These are phyloP conservation scores for Suillus ampliporus DNA, from an alignment of 768 basidiomycete species.

Conservation along the genomic window DNA sequence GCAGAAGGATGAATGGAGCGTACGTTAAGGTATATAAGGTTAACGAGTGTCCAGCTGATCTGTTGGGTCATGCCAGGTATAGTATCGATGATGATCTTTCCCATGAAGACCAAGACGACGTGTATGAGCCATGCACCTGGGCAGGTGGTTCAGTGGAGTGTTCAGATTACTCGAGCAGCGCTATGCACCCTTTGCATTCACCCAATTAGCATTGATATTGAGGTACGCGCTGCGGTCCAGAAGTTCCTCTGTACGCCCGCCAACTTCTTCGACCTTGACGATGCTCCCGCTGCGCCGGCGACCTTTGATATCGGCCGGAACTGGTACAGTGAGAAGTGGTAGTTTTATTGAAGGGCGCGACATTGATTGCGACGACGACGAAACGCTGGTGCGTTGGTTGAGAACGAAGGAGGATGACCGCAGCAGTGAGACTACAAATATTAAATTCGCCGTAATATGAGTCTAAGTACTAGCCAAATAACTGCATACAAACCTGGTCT, in stretches of 20 bases:
- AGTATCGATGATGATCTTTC: conserved; percentile 92
- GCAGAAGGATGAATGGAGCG: conserved; percentile 37
- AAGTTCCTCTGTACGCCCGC: conserved; percentile 72
- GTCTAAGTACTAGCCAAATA: conserved; percentile 4
- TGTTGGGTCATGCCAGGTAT: conserved; percentile 94
- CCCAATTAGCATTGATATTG: conserved; percentile 92
- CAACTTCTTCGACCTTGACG: conserved; percentile 86
- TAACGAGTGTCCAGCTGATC: conserved; percentile 94
- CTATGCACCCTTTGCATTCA: conserved; percentile 83
- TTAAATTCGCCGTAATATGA: neutral
- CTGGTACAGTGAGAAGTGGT: conserved; percentile 47
- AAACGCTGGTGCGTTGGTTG: conserved; percentile 3
- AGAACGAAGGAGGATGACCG: conserved; percentile 4
- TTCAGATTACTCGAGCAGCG: conserved; percentile 10
- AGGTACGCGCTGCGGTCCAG: conserved; percentile 81
- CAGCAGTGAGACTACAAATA: conserved; percentile 1
- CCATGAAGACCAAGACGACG: conserved; percentile 86
- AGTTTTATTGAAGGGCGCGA: conserved; percentile 59
- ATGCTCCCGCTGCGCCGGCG: conserved; percentile 73
- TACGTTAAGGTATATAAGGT: conserved; percentile 89
- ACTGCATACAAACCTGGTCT: neutral
- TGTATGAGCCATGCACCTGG: conserved; percentile 98
- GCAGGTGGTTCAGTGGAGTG: conserved; percentile 10
- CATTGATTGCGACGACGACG: conserved; percentile 45
- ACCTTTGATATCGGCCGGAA: conserved; percentile 41